These are phyloP conservation scores for Nigrograna mackinnonii DNA, from an alignment of 2,329 filamentous ascomycete genomes.

Conservation along the genomic window DNA sequence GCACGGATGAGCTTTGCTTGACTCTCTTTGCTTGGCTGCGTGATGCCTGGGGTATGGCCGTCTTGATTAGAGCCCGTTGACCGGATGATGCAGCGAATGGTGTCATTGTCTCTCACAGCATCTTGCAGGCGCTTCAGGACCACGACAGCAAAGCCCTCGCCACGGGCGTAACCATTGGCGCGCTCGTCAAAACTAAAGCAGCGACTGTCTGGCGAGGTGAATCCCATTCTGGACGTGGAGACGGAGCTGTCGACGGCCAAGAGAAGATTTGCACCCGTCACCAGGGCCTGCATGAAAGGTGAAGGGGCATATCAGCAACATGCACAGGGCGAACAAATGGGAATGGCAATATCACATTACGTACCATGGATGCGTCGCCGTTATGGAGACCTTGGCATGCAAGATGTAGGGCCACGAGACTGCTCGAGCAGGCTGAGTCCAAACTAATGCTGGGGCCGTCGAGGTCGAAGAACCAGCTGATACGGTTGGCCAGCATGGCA, in stretches of 20 bases:
- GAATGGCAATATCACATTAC: not conserved
- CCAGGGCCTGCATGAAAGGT: conserved; percentile 2
- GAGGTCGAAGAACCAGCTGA: conserved; percentile 24
- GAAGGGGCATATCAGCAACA: too few species aligned
- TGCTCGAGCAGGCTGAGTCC: conserved; percentile 38
- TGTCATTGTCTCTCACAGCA: conserved; percentile 42
- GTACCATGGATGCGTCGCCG: conserved; percentile 7
- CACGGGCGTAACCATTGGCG: conserved; percentile 53
- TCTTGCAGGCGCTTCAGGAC: conserved; percentile 53
- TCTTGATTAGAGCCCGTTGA: conserved; percentile 15
- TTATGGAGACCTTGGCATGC: conserved; percentile 6
- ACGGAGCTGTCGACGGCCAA: not conserved
- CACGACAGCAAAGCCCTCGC: conserved; percentile 54
- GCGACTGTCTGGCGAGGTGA: conserved; percentile 18
- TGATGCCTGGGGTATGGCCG: conserved; percentile 4
- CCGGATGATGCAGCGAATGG: conserved; percentile 21
- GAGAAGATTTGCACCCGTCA: conserved; percentile 4
- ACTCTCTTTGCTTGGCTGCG: conserved; percentile 45
- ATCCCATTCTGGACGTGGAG: not conserved
- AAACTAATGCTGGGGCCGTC: conserved; percentile 35
- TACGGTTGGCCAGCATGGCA: conserved; percentile 32
- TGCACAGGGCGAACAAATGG: too few species aligned
- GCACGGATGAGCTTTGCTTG: conserved; percentile 24
- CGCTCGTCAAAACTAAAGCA: conserved; percentile 24
- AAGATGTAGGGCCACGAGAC: conserved; percentile 26